phyloP scores from a whole-genome alignment of 345 rosid genomes.

The Salix arbutifolia region DNA sequence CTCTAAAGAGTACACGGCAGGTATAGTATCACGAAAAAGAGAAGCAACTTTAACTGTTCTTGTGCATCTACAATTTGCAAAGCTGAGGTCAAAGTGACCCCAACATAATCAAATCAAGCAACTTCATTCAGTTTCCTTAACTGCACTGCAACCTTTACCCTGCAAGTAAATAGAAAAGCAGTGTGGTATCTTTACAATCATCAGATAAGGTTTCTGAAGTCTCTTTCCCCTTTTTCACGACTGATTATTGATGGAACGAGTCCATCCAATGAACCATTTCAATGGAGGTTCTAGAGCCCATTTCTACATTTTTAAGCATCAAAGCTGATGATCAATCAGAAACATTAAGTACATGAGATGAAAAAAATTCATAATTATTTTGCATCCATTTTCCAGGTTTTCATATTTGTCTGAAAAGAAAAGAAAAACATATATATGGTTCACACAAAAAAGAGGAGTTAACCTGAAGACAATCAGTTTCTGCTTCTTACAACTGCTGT shows the following conservation, averaged over 20 bases:
- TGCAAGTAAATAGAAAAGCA: not conserved
- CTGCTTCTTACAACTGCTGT: not conserved
- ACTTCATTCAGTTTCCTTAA: not conserved
- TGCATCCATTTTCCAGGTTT: not conserved
- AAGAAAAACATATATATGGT: not conserved
- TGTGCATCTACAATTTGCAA: not conserved
- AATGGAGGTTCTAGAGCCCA: too few species aligned
- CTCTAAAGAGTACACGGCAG: not conserved
- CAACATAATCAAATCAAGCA: too few species aligned
- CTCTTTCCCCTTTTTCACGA: not conserved
- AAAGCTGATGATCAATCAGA: not conserved
- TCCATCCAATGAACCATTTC: not conserved
- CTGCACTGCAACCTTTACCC: not conserved
- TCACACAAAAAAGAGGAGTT: not conserved
- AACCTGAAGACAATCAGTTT: not conserved
- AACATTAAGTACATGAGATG: not conserved
- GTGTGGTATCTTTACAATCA: not conserved
- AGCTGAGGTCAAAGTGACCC: not conserved
- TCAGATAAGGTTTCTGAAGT: not conserved
- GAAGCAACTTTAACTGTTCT: too few species aligned
- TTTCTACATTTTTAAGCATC: too few species aligned
- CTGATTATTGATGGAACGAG: not conserved
- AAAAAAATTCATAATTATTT: too few species aligned
- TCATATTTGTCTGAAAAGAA: not conserved
- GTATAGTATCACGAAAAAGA: too few species aligned